Evolutionary conservation across 1,139 yeast species (phyloP), one percentile per base, ranked within the genome.

Genomic region (Suhomyces atakaporum): DNA sequence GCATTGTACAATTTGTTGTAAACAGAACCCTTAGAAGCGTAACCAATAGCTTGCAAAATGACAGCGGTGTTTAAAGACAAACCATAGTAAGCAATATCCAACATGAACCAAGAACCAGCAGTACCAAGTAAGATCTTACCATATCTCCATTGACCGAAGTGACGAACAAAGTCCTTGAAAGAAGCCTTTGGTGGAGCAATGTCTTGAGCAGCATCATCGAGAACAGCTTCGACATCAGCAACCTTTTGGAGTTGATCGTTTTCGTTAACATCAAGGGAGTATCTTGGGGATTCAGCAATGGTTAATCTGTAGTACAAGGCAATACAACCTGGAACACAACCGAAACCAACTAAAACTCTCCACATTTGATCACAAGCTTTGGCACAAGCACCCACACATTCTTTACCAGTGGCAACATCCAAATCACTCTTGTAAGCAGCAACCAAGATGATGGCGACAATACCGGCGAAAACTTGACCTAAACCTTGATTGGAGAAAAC

Each of bases 1-100:
- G 85, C 59, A 66, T 88, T 81, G 73, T 81, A 79, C 52, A 84
- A 69, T 46, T 78, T 67, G 45, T 67, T 54, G 76, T 88, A 79
- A 50, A 83, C 73, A 62, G 84, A 79, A 43, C 69, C 54, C 27
- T 75, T 69, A 44, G 81, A 71, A 29, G 52, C 47, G 65, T 74
- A 80, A 67, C 92, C 94, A 56, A 90, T 87, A 49, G 95, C 80
- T 66, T 83, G 80, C 66, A 94, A 84, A 51, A 86, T 86, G 43
- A 76, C 71, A 24, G 94, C 81, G 51, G 89, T 70, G 73, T 86
- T 86, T 57, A 86, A 77, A 63, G 86, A 83, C 56, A 86, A 72
- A 66, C 96, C 95, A 63, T 92, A 92, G 75, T 81, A 89, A 44
- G 97, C 96, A 60, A 92, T 87, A 74, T 92, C 98, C 66, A 90